Conservation (phyloP, 805 yeast species). For the Candida awuae region DNA sequence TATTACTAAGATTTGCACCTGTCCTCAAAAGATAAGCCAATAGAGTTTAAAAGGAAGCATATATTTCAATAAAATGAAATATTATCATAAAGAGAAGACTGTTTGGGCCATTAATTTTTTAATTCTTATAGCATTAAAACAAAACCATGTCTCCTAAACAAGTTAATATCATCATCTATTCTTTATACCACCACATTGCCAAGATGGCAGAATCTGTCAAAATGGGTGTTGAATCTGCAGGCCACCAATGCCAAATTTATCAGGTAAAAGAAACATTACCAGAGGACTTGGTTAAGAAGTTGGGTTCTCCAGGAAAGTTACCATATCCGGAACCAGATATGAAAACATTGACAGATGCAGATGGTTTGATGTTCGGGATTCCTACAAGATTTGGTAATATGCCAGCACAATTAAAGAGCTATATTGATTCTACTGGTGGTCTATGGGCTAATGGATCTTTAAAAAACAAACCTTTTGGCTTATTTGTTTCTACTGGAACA, state of each 20-base stretch:
- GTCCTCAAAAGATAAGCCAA: too few relatives aligned
- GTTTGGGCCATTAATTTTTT: too few relatives aligned
- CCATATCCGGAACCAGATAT: constrained; percentile 50
- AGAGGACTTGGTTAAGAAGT: constrained; percentile 46
- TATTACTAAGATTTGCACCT: too few relatives aligned
- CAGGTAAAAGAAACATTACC: constrained; percentile 76
- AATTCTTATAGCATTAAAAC: too few relatives aligned
- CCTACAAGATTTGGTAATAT: constrained; percentile 80
- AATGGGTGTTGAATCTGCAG: constrained; percentile 62
- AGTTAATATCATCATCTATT: constrained; percentile 55
- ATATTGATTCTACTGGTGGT: constrained; percentile 73
- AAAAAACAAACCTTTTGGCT: constrained; percentile 65
- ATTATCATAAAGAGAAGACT: too few relatives aligned
- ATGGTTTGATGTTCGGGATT: constrained; percentile 76
- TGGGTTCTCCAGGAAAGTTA: constrained; percentile 62
- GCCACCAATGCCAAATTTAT: constrained; percentile 61
- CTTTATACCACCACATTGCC: constrained; percentile 73
- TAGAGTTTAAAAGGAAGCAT: too few relatives aligned
- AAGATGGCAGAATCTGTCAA: constrained; percentile 60
- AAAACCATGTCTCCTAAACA: constrained; percentile 4
- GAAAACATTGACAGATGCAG: constrained; percentile 46
- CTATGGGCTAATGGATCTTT: constrained; percentile 71
- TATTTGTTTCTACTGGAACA: constrained; percentile 67
- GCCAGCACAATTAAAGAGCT: constrained; percentile 72
- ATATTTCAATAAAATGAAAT: too few relatives aligned